Evolutionary conservation across 257 asterid species (phyloP), one percentile per base, ranked within the genome.

Genomic region (Paulownia fortunei): DNA sequence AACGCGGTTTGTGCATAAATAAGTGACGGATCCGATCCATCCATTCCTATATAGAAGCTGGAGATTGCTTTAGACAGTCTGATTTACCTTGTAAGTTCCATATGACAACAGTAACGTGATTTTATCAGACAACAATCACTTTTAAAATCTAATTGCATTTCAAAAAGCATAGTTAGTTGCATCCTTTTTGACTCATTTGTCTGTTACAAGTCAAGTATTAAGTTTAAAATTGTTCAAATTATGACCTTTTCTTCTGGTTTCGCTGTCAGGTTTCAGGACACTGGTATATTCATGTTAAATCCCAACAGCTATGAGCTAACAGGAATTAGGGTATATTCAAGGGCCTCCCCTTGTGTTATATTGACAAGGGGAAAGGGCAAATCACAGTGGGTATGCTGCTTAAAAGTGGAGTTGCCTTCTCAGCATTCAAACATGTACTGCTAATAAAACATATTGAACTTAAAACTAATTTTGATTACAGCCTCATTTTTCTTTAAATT

Each of bases 1-100:
- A 39, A 68, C 88, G 8, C 82, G 67, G 16, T 80, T 91, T 12
- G 87, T 87, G 62, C 83, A 82, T 19, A 86, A 83, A 78, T 82
- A 81, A 85, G 54, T 71, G 62, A n/a, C 54, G 6, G 23, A 4
- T 55, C 74, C 44, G 15, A 46, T 16, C 34, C 76, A 19, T 19
- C 44, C 36, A n/a, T n/a, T n/a, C n/a, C n/a, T 19, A 39, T 15
- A 19, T 41, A 4, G 46, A 65, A 56, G 62, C n/a, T 34, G 68
- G 65, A 62, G 76, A 18, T 49, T 9, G 66, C 26, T 36, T 59
- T 56, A n/a, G 21, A 5, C 52, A 34, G 32, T 8, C 8, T 44
- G 23, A 2, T 42, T 21, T 23, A 56, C 21, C 46, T 4, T 59
- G 39, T 36, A 71, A 70, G 73, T 62, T 70, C 37, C 21, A 8